Evolutionary conservation across 2,329 filamentous ascomycete genomes (phyloP).

Genomic region (Colletotrichum chlorophyti): DNA sequence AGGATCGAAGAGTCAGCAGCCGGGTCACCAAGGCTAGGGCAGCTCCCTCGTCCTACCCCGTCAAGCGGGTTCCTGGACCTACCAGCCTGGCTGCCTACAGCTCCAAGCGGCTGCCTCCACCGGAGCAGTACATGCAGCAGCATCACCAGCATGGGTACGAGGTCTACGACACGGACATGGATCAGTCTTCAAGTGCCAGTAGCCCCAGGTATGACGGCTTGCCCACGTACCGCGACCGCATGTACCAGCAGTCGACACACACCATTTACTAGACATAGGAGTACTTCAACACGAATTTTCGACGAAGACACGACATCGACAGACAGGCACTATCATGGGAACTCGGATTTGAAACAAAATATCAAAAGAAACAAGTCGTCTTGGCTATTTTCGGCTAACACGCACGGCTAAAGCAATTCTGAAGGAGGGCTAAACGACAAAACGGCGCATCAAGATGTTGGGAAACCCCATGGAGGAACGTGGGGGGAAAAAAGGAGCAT

Average conservation of each 20-base stretch:
- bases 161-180: conserved; percentile 28
- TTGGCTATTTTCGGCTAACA: no score
- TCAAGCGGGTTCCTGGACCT: conserved; percentile 23
- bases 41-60: conserved; percentile 22
- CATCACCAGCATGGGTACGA: conserved; percentile 23
- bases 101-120: conserved; percentile 21
- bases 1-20: conserved; percentile 71
- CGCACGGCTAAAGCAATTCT: not conserved
- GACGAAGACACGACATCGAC: conserved; percentile 11
- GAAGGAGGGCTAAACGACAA: no score
- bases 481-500: not conserved
- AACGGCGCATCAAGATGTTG: not conserved
- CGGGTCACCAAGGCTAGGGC: conserved; percentile 32
- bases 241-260: conserved; percentile 19
- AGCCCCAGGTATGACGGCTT: conserved; percentile 25
- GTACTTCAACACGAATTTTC: not conserved
- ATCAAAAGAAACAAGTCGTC: no score
- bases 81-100: conserved; percentile 26
- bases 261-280: conserved; percentile 3
- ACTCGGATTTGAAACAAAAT: conserved; percentile 3
- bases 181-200: conserved; percentile 26
- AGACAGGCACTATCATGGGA: not conserved
- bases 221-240: conserved; percentile 17
- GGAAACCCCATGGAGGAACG: not conserved
- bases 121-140: conserved; percentile 26